These are phyloP conservation scores for Claviceps spartinae DNA, from an alignment of 2,329 filamentous ascomycete genomes.

Conservation along the genomic window DNA sequence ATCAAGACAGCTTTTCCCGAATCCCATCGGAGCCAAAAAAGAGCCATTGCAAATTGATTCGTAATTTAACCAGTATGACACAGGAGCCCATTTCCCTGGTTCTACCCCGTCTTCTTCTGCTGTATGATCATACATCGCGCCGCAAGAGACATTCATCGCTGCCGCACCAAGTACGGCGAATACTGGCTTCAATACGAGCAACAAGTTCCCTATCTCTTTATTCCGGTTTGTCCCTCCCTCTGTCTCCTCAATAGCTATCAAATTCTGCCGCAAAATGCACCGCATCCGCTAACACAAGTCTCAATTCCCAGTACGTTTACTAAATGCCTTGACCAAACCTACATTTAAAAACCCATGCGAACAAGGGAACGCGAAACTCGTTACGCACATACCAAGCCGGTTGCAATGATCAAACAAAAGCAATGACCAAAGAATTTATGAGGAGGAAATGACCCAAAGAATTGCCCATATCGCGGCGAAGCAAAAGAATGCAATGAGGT, in stretches of 20 bases:
- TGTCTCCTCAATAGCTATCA: background rate
- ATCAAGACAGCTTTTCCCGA: background rate
- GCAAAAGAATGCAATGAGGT: background rate
- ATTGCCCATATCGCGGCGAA: background rate
- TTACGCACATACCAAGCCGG: background rate
- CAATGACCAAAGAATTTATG: background rate
- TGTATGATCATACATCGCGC: conserved; percentile 74
- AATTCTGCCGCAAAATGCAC: too few relatives aligned
- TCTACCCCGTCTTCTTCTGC: conserved; percentile 74
- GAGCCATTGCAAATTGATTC: too few relatives aligned
- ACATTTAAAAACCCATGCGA: background rate
- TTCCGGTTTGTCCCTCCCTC: conserved; percentile 39
- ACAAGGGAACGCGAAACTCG: background rate
- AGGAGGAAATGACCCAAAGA: background rate
- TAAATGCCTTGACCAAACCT: background rate
- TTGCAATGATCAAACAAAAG: background rate
- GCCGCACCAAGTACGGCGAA: conserved; percentile 67
- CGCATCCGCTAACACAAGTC: background rate
- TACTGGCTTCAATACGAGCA: conserved; percentile 70
- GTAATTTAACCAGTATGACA: conserved; percentile 4
- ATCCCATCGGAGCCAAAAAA: background rate
- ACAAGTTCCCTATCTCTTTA: conserved; percentile 70
- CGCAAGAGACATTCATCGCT: conserved; percentile 61
- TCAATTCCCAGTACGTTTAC: background rate
- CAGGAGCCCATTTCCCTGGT: conserved; percentile 73